phyloP scores from a whole-genome alignment of 805 yeast genomes.

The Hanseniaspora vineae region DNA sequence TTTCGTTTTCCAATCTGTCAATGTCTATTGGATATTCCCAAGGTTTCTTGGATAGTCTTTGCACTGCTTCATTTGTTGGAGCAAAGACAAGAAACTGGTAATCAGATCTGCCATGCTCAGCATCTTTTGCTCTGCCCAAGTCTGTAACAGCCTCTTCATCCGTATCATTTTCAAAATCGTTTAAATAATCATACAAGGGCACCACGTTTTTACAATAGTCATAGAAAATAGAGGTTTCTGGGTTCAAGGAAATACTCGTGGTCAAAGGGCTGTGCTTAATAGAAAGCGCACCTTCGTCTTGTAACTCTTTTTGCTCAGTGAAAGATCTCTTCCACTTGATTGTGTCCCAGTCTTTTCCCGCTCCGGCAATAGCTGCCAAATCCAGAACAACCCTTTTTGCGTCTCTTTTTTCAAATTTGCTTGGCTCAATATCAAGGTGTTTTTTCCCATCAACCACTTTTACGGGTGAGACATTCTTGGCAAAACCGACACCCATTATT shows the following conservation, averaged over 20 bases:
- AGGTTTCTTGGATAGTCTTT: constrained; percentile 42
- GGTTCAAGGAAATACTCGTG: constrained; percentile 21
- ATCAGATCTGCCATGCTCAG: constrained; percentile 9
- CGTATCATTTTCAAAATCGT: constrained; percentile 22
- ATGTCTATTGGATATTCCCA: constrained; percentile 65
- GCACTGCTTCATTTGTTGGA: constrained; percentile 54
- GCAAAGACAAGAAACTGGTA: constrained; percentile 43
- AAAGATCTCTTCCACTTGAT: background rate
- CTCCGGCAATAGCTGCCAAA: background rate
- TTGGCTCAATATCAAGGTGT: background rate
- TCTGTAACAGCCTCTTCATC: background rate
- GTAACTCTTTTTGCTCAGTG: background rate
- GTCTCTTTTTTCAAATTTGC: background rate
- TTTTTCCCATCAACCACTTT: background rate
- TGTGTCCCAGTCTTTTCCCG: background rate
- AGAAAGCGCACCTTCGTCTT: background rate
- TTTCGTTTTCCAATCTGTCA: constrained; percentile 13
- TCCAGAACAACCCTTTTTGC: background rate
- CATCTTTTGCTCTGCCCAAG: background rate
- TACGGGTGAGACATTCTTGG: background rate
- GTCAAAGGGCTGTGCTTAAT: constrained; percentile 9
- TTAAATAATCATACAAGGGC: constrained; percentile 35
- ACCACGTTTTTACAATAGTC: constrained; percentile 57
- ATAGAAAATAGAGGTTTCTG: constrained; percentile 47
- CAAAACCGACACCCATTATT: background rate